phyloP scores from a whole-genome alignment of 1,284 basidiomycete species.

The Sanghuangporus weigelae region DNA sequence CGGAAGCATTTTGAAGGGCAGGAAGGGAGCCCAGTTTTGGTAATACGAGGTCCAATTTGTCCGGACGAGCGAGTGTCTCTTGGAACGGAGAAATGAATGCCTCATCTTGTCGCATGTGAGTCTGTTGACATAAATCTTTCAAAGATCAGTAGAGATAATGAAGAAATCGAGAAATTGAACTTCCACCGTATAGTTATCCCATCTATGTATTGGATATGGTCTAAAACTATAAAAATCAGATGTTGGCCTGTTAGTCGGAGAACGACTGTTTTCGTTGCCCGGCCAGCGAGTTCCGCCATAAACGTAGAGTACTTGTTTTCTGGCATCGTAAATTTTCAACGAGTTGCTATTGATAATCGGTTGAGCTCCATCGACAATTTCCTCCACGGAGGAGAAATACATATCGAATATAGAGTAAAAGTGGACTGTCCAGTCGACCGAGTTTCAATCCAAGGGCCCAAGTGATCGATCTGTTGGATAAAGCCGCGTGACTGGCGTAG shows the following conservation, averaged over 20 bases:
- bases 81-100: background rate
- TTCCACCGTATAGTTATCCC: background rate
- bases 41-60: background rate
- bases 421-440: background rate
- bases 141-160: background rate
- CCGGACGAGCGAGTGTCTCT: background rate
- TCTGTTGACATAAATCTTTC: background rate
- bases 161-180: background rate
- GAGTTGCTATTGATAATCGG: conserved; percentile 8
- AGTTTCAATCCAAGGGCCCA: background rate
- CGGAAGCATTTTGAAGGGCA: background rate
- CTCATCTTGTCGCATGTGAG: background rate
- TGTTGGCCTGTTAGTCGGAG: conserved; percentile 5
- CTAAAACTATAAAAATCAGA: conserved; percentile 6
- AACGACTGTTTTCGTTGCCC: background rate
- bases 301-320: conserved; percentile 4
- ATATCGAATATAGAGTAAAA: background rate
- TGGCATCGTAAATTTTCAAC: conserved; percentile 3
- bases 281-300: conserved; percentile 10
- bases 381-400: background rate
- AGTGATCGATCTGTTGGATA: background rate
- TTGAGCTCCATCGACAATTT: background rate
- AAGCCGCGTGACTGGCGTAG: background rate
- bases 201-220: background rate
- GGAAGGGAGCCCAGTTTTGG: conserved; percentile 1